These are phyloP conservation scores for Pelargonium fulgidum DNA, from an alignment of 441 rosid species.

Conservation along the genomic window DNA sequence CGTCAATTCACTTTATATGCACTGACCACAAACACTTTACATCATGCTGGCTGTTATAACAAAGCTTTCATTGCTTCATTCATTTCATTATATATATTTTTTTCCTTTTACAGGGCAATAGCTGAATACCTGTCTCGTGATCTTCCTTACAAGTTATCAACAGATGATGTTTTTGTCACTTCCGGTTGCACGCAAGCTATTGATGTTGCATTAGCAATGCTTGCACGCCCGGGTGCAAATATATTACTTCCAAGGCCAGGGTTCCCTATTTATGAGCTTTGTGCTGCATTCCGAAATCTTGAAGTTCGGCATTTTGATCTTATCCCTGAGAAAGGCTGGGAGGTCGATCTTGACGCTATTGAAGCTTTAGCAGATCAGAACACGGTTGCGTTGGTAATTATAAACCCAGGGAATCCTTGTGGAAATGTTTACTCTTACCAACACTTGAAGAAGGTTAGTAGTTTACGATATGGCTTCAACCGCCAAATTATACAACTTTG, in stretches of 20 bases:
- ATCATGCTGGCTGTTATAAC: too few relatives aligned
- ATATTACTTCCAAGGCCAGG: conserved; percentile 16
- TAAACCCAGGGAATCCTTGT: conserved; percentile 14
- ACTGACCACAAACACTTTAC: too few relatives aligned
- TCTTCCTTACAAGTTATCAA: conserved; percentile 13
- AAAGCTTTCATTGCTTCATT: not conserved
- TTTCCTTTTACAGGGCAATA: conserved; percentile 9
- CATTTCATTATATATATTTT: not conserved
- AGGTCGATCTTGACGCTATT: conserved; percentile 8
- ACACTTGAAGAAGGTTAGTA: conserved; percentile 11
- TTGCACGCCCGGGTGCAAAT: conserved; percentile 15
- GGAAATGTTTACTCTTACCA: conserved; percentile 12
- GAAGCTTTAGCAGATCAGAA: conserved; percentile 7
- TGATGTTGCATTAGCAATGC: conserved; percentile 18
- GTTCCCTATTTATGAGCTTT: conserved; percentile 20
- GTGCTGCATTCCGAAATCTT: conserved; percentile 13
- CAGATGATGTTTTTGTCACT: conserved; percentile 11
- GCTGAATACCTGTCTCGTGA: conserved; percentile 17
- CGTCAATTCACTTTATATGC: too few relatives aligned
- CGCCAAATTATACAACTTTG: too few relatives aligned
- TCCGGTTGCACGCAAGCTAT: conserved; percentile 22
- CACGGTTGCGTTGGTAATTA: conserved; percentile 5
- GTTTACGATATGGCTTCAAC: not conserved
- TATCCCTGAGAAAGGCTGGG: conserved; percentile 11
- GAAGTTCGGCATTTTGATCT: conserved; percentile 20